Evolutionary conservation across 768 basidiomycete genomes (phyloP), one percentile per base, ranked within the genome.

Genomic region (Amanita phalloides): DNA sequence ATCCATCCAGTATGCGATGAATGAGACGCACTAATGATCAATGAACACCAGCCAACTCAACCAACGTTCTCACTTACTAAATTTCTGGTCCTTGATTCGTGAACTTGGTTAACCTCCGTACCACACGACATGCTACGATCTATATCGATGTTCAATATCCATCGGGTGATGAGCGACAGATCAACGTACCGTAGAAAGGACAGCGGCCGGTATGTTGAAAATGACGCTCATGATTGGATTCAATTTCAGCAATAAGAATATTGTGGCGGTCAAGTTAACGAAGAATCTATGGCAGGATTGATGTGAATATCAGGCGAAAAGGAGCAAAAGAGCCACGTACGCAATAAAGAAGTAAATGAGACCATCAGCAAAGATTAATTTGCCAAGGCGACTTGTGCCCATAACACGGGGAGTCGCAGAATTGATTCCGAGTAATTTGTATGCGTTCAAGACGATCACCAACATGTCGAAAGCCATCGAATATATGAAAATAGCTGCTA

Each of bases 341-440:
- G 86, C 86, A 46, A 89, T 75, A 55, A 89, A 64, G 68, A 89
- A 89, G 66, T 76, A 89, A 49, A 85, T 78, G 9, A 90, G 64
- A 17, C 86, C 85, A 52, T 88, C 84, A 11, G 73, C 66, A 61
- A 86, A 87, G 28, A 89, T 79, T 68, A 87, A 70, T 28, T 73
- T 71, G 21, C 78, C 71, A 11, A 87, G 74, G 46, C 71, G 71
- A 57, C 72, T 77, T 35, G 65, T 61, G 17, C 62, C 67, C 55
- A 63, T 58, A 25, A 56, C 38, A 49, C 54, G 45, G 62, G 39
- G 4, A 57, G 44, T 14, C 20, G 54, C 56, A 54, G 57, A 37
- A 46, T 56, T 56, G 2, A 61, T 49, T 1, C 67, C 62, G 7
- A 69, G 55, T 21, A 87, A 73, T 60, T 82, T 86, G 64, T 75